Evolutionary conservation across 139 green algal species (phyloP).

Genomic region (Volvox africanus): DNA sequence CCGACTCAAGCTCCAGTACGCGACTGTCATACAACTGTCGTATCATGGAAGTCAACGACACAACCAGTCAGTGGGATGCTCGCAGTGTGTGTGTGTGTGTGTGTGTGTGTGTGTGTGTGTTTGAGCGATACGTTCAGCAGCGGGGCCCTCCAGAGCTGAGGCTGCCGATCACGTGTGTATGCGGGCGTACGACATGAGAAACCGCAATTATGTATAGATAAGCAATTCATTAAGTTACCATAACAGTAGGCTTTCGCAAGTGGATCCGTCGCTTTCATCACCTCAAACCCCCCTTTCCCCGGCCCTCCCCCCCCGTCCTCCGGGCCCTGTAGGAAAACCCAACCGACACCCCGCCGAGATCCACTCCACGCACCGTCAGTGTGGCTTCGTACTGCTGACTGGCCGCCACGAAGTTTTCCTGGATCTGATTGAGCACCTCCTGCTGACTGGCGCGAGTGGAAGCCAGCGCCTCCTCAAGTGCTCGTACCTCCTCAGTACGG

Average conservation of each 20-base stretch:
- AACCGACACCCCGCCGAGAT: no score
- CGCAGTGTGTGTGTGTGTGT: no score
- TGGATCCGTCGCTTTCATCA: neutral
- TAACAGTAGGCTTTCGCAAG: neutral
- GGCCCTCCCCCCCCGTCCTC: neutral
- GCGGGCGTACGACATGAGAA: no score
- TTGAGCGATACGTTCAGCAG: no score
- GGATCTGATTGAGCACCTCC: slow-evolving; percentile 40
- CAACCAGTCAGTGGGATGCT: no score
- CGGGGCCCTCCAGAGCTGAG: no score
- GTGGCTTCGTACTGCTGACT: slow-evolving; percentile 48
- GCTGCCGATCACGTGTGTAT: no score
- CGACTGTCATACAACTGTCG: slow-evolving; percentile 37
- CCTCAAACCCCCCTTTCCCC: neutral
- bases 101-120: no score
- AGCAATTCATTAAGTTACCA: no score
- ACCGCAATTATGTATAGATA: no score
- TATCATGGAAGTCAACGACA: no score
- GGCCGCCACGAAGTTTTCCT: slow-evolving; percentile 49
- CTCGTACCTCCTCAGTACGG: slow-evolving; percentile 9
- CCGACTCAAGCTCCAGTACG: slow-evolving; percentile 32
- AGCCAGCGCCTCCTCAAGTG: slow-evolving; percentile 37
- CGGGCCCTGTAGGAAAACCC: no score
- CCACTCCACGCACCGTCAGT: slow-evolving; percentile 8
- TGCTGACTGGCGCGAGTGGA: neutral